Evolutionary conservation across 805 yeast species (phyloP), one percentile per base, ranked within the genome.

Genomic region (Metschnikowia reukaufii): DNA sequence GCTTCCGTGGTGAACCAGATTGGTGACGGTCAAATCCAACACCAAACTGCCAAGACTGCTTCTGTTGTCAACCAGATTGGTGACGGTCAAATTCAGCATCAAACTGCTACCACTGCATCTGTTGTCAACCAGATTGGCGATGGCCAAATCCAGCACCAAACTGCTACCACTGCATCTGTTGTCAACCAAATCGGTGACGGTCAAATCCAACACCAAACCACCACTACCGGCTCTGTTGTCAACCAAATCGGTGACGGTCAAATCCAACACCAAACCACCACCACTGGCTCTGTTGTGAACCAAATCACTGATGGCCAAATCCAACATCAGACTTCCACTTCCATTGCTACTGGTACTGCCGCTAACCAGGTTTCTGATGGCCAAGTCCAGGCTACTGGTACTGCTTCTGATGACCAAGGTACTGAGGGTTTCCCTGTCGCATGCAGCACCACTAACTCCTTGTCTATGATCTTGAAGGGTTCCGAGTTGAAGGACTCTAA

Each of bases 401-500:
- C 51, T 9, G 54, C 77, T 19, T 81, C 53, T 70, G 56, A 60
- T 20, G 59, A 40, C n/a, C n/a, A n/a, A 15, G 42, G 44, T 8
- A 19, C 45, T 15, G 43, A 35, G 17, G 50, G 43, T 2, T 34
- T 58, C 42, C 48, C 48, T 31, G 52, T 55, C 33, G 60, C 64
- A 7, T 60, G 65, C 46, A 52, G 54, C 19, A 51, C 59, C n/a
- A 12, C 51, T 15, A 43, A 62, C 54, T 49, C 86, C 36, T 73
- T 86, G 60, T 70, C 82, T 36, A 72, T 84, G 76, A 70, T 75
- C 31, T 74, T 86, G 60, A 66, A 72, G 32, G 70, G 60, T 17
- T 67, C 81, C 55, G 60, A 79, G 40, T 72, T 86, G 59, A 76
- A 70, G 10, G 92, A 85, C 60, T 62, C 76, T 30, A 55, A 70